Percentiles rank a stretch among this genome's conserved stretches.
Evolutionary conservation across 345 rosid species (phyloP).

Genomic region (Citrus inodora): DNA sequence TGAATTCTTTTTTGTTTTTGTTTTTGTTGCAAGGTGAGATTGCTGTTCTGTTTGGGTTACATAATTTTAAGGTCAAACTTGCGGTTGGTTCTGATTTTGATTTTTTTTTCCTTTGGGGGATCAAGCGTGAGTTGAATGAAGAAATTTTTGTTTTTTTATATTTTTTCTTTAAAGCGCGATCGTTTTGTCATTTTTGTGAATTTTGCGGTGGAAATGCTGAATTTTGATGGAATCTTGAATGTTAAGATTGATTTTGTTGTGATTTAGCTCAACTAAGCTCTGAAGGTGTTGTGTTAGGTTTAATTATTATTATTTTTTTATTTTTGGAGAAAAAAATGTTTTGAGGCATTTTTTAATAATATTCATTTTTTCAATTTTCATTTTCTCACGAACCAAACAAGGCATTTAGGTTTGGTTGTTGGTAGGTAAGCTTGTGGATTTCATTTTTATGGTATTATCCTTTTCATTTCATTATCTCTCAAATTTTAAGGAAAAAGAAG

Average conservation of each 20-base stretch:
- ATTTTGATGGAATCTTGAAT: slow-evolving; percentile 19
- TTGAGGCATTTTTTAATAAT: not conserved
- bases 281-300: slow-evolving; percentile 5
- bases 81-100: not conserved
- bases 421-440: slow-evolving; percentile 33
- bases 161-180: slow-evolving; percentile 12
- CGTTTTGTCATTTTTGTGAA: slow-evolving; percentile 18
- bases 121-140: not conserved
- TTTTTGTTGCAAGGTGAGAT: slow-evolving; percentile 26
- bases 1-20: not conserved
- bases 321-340: not conserved
- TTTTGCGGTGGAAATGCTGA: slow-evolving; percentile 7
- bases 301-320: not conserved
- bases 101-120: not conserved
- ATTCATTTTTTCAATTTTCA: not conserved
- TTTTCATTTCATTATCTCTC: not conserved
- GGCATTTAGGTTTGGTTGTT: slow-evolving; percentile 29
- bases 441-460: slow-evolving; percentile 19
- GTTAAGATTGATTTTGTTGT: slow-evolving; percentile 15
- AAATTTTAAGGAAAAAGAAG: not conserved
- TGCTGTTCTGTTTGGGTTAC: slow-evolving; percentile 17
- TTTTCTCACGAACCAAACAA: slow-evolving; percentile 24
- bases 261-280: slow-evolving; percentile 21
- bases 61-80: slow-evolving; percentile 14
- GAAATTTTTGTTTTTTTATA: not conserved